Base-by-base conservation (phyloP, 164 flowering plant genomes). In the Vitis riparia region DNA sequence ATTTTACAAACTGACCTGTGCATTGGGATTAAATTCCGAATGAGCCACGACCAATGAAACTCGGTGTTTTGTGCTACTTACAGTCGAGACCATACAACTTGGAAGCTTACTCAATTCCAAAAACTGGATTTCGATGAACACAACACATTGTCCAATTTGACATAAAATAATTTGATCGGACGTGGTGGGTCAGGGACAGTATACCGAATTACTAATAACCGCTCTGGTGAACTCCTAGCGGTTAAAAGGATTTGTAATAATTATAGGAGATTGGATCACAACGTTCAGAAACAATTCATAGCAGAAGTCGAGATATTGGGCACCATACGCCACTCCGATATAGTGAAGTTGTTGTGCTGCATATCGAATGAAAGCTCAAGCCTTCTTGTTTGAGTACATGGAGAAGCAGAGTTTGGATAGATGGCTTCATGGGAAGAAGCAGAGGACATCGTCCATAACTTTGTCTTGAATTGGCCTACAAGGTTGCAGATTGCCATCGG, bases 151-250 rank as follows among this genome's bases (percentile, higher is more conserved):
- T 77, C 89, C 0, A 79, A 82, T 9, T 70, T 94, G 81, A 81
- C 81, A 0, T 94, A 91, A 2, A 66, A 57, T 60, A 88, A 88
- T 67, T 19, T 84, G 71, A 87, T 94, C 6, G 98, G 97, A 9
- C 83, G 86, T 55, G 98, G 98, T 2, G 97, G 97, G 0, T 87
- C 92, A 5, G 98, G 98, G 53, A 82, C 81, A 66, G 94, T 94
- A 0, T 94, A 87, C 75, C 77, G 82, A n/a, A 73, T 89, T 11
- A 13, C 71, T 2, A 19, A 78, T 6, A 75, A 73, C 55, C 51
- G 71, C 0, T 2, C 77, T 0, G 88, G 84, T 1, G 86, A 83
- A 8, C 79, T 13, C n/a, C 89, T 89, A 44, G 98, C 97, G 3
- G 97, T 94, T 13, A 91, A 94, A 68, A 86, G 75, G 83, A 88